These are phyloP conservation scores for Hyaloscypha hepaticicola DNA, from an alignment of 495 filamentous ascomycete genomes.

Conservation along the genomic window DNA sequence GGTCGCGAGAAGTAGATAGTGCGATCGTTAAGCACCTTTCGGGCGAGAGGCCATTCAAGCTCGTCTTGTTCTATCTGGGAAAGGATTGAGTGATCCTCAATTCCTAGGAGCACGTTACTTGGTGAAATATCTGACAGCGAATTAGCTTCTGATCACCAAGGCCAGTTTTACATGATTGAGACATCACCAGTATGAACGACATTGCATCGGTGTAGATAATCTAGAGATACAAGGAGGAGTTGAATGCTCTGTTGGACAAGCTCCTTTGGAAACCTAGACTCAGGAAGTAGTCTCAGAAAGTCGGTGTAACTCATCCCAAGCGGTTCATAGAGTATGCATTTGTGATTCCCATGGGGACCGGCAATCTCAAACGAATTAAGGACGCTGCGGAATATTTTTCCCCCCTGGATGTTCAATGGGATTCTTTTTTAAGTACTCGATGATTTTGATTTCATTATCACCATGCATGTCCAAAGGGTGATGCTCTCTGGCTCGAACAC, in stretches of 20 bases:
- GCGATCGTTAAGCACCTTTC: constrained; percentile 30
- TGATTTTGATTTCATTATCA: constrained; percentile 34
- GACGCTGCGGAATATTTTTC: constrained; percentile 30
- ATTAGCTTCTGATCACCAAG: constrained; percentile 24
- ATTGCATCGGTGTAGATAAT: constrained; percentile 37
- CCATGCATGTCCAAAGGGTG: constrained; percentile 25
- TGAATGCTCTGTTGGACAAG: constrained; percentile 36
- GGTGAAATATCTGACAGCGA: constrained; percentile 30
- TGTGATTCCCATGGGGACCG: constrained; percentile 32
- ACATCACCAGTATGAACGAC: constrained; percentile 35
- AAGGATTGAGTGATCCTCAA: constrained; percentile 27
- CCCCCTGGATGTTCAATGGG: constrained; percentile 33
- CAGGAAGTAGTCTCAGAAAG: constrained; percentile 33
- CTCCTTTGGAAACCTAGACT: constrained; percentile 34
- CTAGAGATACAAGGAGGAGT: constrained; percentile 36
- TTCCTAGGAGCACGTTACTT: constrained; percentile 27
- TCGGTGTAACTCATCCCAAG: constrained; percentile 42
- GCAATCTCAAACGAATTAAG: constrained; percentile 31
- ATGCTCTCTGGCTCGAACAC: constrained; percentile 31
- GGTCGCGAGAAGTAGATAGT: constrained; percentile 29
- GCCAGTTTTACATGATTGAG: constrained; percentile 21
- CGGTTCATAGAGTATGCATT: constrained; percentile 34
- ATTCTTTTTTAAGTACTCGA: constrained; percentile 34
- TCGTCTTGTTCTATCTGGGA: constrained; percentile 29
- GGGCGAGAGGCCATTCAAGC: constrained; percentile 21